Base-by-base conservation (phyloP, 768 basidiomycete genomes). In the Galerina marginata region DNA sequence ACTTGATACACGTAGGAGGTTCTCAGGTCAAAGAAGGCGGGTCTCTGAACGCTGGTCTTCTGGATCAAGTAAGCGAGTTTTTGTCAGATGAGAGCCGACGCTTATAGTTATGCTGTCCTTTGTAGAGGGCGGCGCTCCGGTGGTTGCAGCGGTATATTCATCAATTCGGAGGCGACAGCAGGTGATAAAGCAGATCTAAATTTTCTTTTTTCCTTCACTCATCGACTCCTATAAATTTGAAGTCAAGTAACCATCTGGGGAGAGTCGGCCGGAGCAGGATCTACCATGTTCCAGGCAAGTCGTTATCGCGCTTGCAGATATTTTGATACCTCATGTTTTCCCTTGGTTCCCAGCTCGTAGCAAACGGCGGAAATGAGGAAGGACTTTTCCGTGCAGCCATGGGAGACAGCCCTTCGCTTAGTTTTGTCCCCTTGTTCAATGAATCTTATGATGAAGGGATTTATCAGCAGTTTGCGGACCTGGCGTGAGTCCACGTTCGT, bases 211-310 rank as follows among this genome's bases (percentile, higher is more conserved):
- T 20, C 9, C 36, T 40, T 39, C 16, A 44, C 56, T 50, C 45
- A 54, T 50, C 33, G 38, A 10, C 7, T 40, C 4, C 29, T 7
- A 33, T 49, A 7, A 39, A 51, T 33, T 38, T 16, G 10, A 44
- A 79, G 79, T 14, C 72, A 67, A 38, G 77, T 80, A 29, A 79
- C 79, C 16, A 79, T 80, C 11, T 80, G 77, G 77, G 79, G 79
- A 9, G 65, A 79, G 66, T 78, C 77, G 42, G 77, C 79, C 15
- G 79, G 78, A 11, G 79, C 79, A 56, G 79, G 74, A 7, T 77
- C 79, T 5, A 75, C 74, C 1, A 76, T 79, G 73, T 79, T 74
- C 56, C 78, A 80, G 48, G 78, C 72, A 64, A 62, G 70, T 44
- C 43, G 6, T 43, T 25, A 33, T 36, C 45, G 23, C 12, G 43